Evolutionary conservation across 306 rosid genomes (phyloP), one percentile per base, ranked within the genome.

Genomic region (Castanea sativa): DNA sequence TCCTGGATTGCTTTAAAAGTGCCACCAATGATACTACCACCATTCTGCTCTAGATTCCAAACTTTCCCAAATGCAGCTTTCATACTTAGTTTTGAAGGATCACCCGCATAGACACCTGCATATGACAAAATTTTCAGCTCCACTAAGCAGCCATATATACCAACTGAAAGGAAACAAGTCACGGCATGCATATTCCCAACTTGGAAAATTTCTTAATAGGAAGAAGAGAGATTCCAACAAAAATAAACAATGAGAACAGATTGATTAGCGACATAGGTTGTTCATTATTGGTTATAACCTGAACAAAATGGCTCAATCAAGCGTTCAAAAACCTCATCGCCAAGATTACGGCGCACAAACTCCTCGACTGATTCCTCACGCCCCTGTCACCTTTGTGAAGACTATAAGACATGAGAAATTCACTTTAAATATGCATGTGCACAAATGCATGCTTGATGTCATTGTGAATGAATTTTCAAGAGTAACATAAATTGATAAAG

Each of bases 231-330:
- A 76, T 43, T 53, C 43, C 73, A 80, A 60, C 68, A 60, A 74
- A 9, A 67, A 80, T 21, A 18, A 58, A 45, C 38, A 52, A 55
- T 69, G n/a, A 75, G 58, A 55, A 20, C 27, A 82, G 70, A 80
- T 38, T 15, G 16, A 30, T 41, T 43, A 33, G 41, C 65, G 25
- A 63, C n/a, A 53, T 9, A 68, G 56, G 64, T 23, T 33, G 38
- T 4, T 21, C 52, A 45, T 32, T 14, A 23, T 15, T 33, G 74
- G 29, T 38, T 69, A 82, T 85, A 57, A 93, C 98, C 98, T 55
- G 98, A 95, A 78, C 98, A 95, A 81, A 95, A 95, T 49, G 99
- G 99, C 91, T 95, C 99, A 71, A 95, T 95, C 88, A 95, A 88
- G 74, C 99, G 99, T 84, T 95, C 99, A 73, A 93, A 95, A 79